Conservation (phyloP, 352 stramenopile genomes). For the Blastocystis hominis region DNA sequence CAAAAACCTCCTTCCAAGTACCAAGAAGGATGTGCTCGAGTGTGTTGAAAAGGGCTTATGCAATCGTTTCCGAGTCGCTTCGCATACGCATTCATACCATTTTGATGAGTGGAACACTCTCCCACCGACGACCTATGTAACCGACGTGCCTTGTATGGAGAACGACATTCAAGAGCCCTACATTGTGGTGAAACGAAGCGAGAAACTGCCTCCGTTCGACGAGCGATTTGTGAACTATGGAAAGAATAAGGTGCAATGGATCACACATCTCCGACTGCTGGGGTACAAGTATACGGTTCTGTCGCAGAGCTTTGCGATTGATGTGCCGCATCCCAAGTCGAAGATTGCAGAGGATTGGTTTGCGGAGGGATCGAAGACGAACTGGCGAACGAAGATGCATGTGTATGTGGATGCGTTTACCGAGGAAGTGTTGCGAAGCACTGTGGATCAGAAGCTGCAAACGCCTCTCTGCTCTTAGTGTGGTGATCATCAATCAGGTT, state of each 20-base stretch:
- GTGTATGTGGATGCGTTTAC: not conserved
- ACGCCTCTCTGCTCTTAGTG: not conserved
- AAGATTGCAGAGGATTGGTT: conserved; percentile 47
- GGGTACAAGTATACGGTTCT: conserved; percentile 60
- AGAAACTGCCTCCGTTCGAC: conserved; percentile 57
- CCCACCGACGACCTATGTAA: not conserved
- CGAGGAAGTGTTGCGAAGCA: conserved; percentile 4
- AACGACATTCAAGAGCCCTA: conserved; percentile 58
- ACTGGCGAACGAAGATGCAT: conserved; percentile 54
- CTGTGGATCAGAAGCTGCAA: not conserved
- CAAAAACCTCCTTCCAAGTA: not conserved
- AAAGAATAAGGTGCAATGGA: conserved; percentile 61
- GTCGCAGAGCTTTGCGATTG: conserved; percentile 58
- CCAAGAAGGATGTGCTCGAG: not conserved
- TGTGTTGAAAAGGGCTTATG: not conserved
- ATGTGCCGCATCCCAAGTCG: conserved; percentile 60
- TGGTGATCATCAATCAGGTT: not conserved
- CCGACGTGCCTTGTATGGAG: not conserved
- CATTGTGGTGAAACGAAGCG: conserved; percentile 47
- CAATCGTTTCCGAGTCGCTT: conserved; percentile 36
- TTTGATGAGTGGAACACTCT: not conserved
- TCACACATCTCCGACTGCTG: conserved; percentile 57
- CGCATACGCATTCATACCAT: not conserved
- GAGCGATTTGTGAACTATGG: conserved; percentile 61
- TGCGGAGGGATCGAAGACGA: not conserved